Conservation (phyloP, 176 grass and related monocot species). For the Oryza meridionalis region DNA sequence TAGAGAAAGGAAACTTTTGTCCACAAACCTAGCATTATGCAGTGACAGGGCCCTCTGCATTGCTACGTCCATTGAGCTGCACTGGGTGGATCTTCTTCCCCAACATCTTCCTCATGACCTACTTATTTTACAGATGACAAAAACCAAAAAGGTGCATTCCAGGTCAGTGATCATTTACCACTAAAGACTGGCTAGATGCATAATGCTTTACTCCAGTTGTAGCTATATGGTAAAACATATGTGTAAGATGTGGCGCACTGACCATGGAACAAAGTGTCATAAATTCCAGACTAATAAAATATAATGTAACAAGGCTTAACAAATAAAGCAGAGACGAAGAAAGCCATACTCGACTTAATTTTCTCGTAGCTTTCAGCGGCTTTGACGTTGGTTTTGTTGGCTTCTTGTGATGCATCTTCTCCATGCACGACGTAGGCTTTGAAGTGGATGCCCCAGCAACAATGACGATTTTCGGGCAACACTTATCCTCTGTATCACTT, state of each 20-base stretch:
- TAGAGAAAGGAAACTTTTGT: conserved; percentile 44
- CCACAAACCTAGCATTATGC: conserved; percentile 33
- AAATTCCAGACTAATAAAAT: conserved; percentile 22
- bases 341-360: conserved; percentile 74
- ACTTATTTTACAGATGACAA: conserved; percentile 59
- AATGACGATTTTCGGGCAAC: conserved; percentile 27
- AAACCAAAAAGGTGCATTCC: conserved; percentile 11
- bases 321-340: conserved; percentile 38
- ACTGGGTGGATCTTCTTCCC: conserved; percentile 97
- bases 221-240: conserved; percentile 18
- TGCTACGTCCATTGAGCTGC: conserved; percentile 50
- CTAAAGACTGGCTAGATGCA: conserved; percentile 30
- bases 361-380: conserved; percentile 47
- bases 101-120: conserved; percentile 91
- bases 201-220: not conserved
- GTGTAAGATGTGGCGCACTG: not conserved
- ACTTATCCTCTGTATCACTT: conserved; percentile 40
- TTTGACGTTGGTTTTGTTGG: conserved; percentile 41
- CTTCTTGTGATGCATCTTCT: conserved; percentile 63
- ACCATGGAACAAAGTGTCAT: conserved; percentile 8
- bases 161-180: conserved; percentile 28
- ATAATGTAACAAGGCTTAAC: conserved; percentile 5
- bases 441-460: conserved; percentile 36
- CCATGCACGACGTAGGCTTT: conserved; percentile 40
- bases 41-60: conserved; percentile 52